Base-by-base conservation (phyloP, 2,329 filamentous ascomycete genomes). In the Talaromyces albobiverticillius region DNA sequence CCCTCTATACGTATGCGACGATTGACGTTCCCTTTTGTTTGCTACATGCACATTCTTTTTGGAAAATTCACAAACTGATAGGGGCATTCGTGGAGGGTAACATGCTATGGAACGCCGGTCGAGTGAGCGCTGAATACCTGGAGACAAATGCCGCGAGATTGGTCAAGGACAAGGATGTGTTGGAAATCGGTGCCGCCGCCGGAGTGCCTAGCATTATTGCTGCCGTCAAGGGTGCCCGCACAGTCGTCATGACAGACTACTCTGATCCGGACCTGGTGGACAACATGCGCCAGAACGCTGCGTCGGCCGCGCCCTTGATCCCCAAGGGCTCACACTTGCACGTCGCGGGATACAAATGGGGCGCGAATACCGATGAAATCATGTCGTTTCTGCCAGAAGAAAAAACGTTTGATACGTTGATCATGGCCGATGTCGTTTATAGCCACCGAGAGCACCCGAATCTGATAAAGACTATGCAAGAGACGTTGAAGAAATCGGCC, bases 401-500 rank as follows among this genome's bases (percentile, higher is more conserved):
- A 9, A 62, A 62, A 13, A 64, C 68, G 0, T 96, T 95, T 66
- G 90, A 96, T 68, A 78, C 95, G 4, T 71, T 96, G 23, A 86
- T 97, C 54, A 80, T 96, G 41, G 91, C 92, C 3, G 93, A 96
- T 69, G 79, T 96, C 47, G 80, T 96, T 3, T 97, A 96, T 75
- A 89, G 94, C 57, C 91, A 96, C 69, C 88, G 86, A 4, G 91
- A 96, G 75, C 93, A 96, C 66, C 77, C 73, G 2, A 90, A 89
- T 64, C 78, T 96, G 57, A 78, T 95, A 60, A 79, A 82, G 60
- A 90, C 87, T 3, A 82, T 96, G 57, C 76, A 81, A 63, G 68
- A 81, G 65, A 89, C 87, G 14, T 71, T 96, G 63, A 82, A 79
- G 61, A 78, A 74, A 57, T 70, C 74, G 3, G 63, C 69, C 3